Base-by-base conservation (phyloP, 495 filamentous ascomycete genomes). In the Pseudevernia furfuracea region DNA sequence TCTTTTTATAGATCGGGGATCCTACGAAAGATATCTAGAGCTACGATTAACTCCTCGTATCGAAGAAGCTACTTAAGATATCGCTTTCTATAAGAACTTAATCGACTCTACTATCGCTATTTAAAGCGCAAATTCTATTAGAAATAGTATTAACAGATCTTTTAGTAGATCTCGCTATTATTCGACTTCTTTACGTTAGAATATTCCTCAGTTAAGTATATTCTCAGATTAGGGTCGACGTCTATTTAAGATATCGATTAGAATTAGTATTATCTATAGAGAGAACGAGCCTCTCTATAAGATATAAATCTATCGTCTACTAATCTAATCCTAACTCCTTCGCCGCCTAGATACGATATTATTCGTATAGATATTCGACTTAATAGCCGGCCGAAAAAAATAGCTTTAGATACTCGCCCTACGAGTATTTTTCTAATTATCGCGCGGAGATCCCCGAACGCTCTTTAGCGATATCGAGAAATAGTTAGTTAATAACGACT, bases 141-240 rank as follows among this genome's bases (percentile, higher is more conserved):
- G 10, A 37, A 37, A 37, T 37, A 37, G 10, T 37, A 37, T 10
- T 37, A 37, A 37, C 36, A 10, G 10, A 37, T 37, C 36, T 37
- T 37, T 5, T 37, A 37, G 10, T 37, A 37, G 36, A 37, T 37
- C 36, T 37, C 10, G 10, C 10, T 37, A 37, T 37, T 37, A 37
- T 37, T 37, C 36, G 36, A 37, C 36, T 37, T 37, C 36, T 37
- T 37, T 37, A 37, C 36, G 10, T 37, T 37, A 37, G 10, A 61
- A 66, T 76, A 80, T 64, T 78, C 70, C 43, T 80, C 70, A 30
- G 69, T 60, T 5, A 77, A 68, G 36, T 21, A 61, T 61, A 30
- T 61, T 46, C 59, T 61, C 19, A 61, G 39, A 19, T 46, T 48
- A 46, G 38, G 25, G 39, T 61, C 41, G 41, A 61, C 39, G 59